These are phyloP conservation scores for Albizia julibrissin DNA, from an alignment of 306 rosid genomes.

Conservation along the genomic window DNA sequence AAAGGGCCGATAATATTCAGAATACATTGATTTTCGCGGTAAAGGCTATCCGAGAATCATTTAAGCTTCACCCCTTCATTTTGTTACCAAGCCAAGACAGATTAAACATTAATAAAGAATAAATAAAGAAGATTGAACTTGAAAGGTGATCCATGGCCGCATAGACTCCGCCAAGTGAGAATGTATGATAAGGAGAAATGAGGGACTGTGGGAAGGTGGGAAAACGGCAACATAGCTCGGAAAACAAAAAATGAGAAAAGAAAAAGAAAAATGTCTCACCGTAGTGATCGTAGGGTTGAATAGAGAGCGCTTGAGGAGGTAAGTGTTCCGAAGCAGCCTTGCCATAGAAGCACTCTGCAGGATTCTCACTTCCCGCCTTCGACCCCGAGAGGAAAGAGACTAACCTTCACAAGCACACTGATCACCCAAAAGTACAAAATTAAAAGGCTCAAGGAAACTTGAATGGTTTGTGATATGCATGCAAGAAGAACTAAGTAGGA, in stretches of 20 bases:
- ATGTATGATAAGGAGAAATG: neutral
- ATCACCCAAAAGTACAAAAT: neutral
- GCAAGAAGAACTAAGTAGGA: neutral
- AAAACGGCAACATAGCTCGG: neutral
- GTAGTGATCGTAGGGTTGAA: slow-evolving; percentile 41
- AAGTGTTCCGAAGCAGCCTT: slow-evolving; percentile 60
- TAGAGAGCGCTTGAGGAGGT: slow-evolving; percentile 52
- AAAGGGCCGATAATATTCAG: neutral
- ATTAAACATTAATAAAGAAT: neutral
- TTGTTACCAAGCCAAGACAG: neutral
- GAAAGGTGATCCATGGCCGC: neutral
- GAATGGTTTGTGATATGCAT: slow-evolving; percentile 6
- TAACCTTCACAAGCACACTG: slow-evolving; percentile 2
- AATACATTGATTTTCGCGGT: neutral
- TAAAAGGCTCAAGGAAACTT: neutral
- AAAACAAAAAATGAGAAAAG: neutral
- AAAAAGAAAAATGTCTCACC: slow-evolving; percentile 9
- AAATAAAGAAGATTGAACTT: neutral
- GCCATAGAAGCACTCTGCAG: slow-evolving; percentile 56
- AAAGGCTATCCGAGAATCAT: neutral
- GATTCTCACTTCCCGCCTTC: slow-evolving; percentile 25
- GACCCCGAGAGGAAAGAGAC: neutral
- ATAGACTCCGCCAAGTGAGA: neutral
- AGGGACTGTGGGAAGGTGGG: neutral
- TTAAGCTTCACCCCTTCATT: neutral